Base-by-base conservation (phyloP, 192 early-diverging fungal species). In the Lunasporangiospora selenospora region DNA sequence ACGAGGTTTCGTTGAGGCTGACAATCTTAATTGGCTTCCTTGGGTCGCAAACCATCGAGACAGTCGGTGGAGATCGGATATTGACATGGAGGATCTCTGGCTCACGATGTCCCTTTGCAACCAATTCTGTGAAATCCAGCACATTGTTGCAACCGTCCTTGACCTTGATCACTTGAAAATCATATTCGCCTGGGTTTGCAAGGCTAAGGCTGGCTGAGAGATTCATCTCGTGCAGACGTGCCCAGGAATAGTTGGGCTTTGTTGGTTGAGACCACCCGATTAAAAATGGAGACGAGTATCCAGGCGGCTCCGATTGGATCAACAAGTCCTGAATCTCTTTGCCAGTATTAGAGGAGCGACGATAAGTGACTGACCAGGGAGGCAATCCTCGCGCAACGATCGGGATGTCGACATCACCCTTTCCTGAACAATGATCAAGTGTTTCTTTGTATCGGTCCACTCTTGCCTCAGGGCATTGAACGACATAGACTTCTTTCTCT, bases 161-260 rank as follows among this genome's bases (percentile, higher is more conserved):
- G 27, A 70, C 52, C 15, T 26, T 52, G 4, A 38, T 70, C 6
- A 61, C 57, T 16, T 70, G 66, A 24, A 70, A 70, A 13, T 24
- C 34, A 16, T 70, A 70, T 2, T 54, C 34, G 27, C 66, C 66
- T 13, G 66, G 58, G 6, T 24, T 61, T 16, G 57, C 51, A 6
- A 70, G 58, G 15, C 66, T 58, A 23, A 70, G 27, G 45, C 50
- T 60, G 52, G 55, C 66, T 18, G 66, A 49, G 19, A 70, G 23
- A 19, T 70, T 70, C 66, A 70, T 70, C 24, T 70, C 66, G 10
- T 61, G 66, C 30, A 61, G 66, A 30, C 54, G 60, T 4, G 66
- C 66, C 66, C 66, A 70, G 0, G 50, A 54, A 23, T 70, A 70
- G 16, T 61, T 53, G 13, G 49, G 57, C n/a, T 10, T 55, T 16